Evolutionary conservation across 371 early-diverging fungal genomes (phyloP).

Genomic region (Blakeslea trispora): DNA sequence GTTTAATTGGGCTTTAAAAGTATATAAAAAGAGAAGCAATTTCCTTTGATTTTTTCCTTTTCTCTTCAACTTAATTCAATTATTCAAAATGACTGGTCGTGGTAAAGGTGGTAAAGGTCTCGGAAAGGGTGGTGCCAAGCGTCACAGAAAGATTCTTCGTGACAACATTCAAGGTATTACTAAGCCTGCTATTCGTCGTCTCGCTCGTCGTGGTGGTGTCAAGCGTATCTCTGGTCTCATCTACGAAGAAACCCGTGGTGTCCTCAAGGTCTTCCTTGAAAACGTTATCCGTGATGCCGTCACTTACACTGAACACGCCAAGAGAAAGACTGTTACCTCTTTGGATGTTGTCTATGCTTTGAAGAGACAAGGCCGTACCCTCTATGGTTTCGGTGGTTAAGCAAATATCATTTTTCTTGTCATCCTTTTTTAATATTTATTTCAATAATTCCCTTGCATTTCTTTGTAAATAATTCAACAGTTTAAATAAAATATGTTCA

Average conservation of each 20-base stretch:
- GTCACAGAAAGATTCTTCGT: slow-evolving; percentile 99
- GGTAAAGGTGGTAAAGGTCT: slow-evolving; percentile 98
- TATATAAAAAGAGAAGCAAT: too few relatives aligned
- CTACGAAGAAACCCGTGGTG: slow-evolving; percentile 98
- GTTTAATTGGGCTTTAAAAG: too few relatives aligned
- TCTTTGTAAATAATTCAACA: slow-evolving; percentile 9
- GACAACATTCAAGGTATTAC: slow-evolving; percentile 99
- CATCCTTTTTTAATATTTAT: slow-evolving; percentile 1
- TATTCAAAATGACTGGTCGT: slow-evolving; percentile 81
- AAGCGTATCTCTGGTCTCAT: slow-evolving; percentile 99
- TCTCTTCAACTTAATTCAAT: slow-evolving; percentile 8
- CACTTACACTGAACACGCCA: slow-evolving; percentile 99
- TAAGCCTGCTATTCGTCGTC: slow-evolving; percentile 99
- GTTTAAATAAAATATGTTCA: neutral
- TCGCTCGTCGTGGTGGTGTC: slow-evolving; percentile 99
- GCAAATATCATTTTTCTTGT: neutral
- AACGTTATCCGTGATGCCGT: slow-evolving; percentile 98
- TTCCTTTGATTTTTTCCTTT: slow-evolving; percentile 19
- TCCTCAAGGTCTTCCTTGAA: slow-evolving; percentile 97
- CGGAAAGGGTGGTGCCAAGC: slow-evolving; percentile 98
- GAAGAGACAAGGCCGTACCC: slow-evolving; percentile 98
- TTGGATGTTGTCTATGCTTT: slow-evolving; percentile 93
- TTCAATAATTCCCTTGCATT: slow-evolving; percentile 4
- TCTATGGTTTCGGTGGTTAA: slow-evolving; percentile 59
- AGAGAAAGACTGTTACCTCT: slow-evolving; percentile 98